These are phyloP conservation scores for Fusarium keratoplasticum DNA, from an alignment of 2,329 filamentous ascomycete genomes.

Conservation along the genomic window DNA sequence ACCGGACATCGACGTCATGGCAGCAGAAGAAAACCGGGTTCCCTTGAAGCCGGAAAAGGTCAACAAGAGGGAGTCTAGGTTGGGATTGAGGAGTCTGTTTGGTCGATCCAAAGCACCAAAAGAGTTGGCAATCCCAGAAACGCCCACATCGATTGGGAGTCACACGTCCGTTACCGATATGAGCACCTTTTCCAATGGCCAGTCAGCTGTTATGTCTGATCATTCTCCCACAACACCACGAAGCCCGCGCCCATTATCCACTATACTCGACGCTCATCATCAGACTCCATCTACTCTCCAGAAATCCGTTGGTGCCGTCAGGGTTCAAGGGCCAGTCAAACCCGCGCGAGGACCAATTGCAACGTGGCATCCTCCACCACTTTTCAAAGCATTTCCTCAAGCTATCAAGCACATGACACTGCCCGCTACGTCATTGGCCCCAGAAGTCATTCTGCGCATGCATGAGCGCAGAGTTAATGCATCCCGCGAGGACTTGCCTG, in stretches of 20 bases:
- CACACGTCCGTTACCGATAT: conserved; percentile 61
- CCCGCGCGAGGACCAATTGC: conserved; percentile 49
- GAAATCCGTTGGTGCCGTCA: conserved; percentile 16
- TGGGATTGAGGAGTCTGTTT: conserved; percentile 65
- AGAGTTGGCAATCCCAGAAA: conserved; percentile 47
- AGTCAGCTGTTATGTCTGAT: conserved; percentile 53
- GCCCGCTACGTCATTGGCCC: conserved; percentile 73
- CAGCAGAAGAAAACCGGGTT: conserved; percentile 50
- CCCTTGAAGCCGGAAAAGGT: conserved; percentile 58
- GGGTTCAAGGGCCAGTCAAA: conserved; percentile 32
- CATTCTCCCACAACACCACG: conserved; percentile 44
- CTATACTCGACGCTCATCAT: conserved; percentile 38
- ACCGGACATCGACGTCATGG: conserved; percentile 41
- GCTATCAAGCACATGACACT: conserved; percentile 80
- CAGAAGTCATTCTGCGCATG: conserved; percentile 75
- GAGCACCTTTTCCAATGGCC: conserved; percentile 56
- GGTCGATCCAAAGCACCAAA: conserved; percentile 56
- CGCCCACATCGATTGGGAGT: conserved; percentile 52
- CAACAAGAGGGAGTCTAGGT: conserved; percentile 61
- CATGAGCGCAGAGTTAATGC: conserved; percentile 60
- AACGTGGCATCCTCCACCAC: conserved; percentile 76
- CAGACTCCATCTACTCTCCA: conserved; percentile 21
- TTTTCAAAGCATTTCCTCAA: conserved; percentile 90
- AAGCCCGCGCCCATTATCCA: conserved; percentile 40
- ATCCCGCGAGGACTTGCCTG: conserved; percentile 30